Conservation (phyloP, 371 early-diverging fungal species). For the Saksenaea vasiformis region DNA sequence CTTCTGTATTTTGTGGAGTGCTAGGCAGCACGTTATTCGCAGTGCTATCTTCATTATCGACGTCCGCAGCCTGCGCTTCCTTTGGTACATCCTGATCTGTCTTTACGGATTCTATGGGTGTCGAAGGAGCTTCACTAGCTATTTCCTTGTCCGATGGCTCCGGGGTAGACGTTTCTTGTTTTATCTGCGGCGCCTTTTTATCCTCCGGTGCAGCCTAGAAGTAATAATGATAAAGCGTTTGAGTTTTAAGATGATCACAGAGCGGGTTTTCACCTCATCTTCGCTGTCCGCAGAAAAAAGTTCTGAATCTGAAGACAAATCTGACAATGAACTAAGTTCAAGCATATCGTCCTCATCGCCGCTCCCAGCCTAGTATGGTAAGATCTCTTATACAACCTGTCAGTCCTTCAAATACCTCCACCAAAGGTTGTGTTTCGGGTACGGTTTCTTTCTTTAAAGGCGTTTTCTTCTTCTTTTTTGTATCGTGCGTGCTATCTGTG, state of each 20-base stretch:
- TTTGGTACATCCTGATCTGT: background rate
- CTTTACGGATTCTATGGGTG: background rate
- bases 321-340: conserved; percentile 39
- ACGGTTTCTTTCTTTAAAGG: background rate
- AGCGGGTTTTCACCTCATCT: conserved; percentile 7
- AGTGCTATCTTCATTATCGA: too few relatives aligned
- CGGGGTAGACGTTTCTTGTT: background rate
- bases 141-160: background rate
- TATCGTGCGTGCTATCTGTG: background rate
- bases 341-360: conserved; percentile 20
- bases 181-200: background rate
- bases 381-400: background rate
- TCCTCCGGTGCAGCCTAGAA: background rate
- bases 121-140: background rate
- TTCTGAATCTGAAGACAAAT: conserved; percentile 36
- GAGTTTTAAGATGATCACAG: background rate
- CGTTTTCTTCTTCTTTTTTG: background rate
- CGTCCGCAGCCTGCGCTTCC: too few relatives aligned
- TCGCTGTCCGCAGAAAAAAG: conserved; percentile 13
- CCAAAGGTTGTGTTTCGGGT: background rate
- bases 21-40: too few relatives aligned
- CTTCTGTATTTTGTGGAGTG: background rate
- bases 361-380: background rate
- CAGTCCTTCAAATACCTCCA: background rate
- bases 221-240: background rate